Evolutionary conservation across 306 rosid species (phyloP), one percentile per base, ranked within the genome.

Genomic region (Castanea crenata): DNA sequence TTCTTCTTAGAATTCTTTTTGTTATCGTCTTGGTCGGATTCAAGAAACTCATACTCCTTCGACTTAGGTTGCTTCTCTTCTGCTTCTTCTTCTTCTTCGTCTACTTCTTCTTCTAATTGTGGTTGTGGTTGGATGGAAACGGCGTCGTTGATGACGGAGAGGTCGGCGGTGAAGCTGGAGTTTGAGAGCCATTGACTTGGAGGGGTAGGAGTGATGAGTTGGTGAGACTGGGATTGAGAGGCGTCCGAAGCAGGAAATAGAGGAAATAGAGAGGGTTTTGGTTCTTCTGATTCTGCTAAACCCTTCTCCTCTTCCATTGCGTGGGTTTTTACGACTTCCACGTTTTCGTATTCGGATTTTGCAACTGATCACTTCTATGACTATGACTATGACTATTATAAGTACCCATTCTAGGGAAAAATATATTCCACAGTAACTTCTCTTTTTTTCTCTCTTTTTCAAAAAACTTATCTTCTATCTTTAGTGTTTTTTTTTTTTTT

Each of bases 111-210:
- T 23, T 67, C 88, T 25, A 68, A 61, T 27, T 55, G 79, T 12
- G 80, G 23, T 19, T 59, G 58, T 3, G 21, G 51, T 83, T 76
- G 82, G 19, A 77, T 62, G 18, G 81, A 74, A 68, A 85, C 80
- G 70, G 79, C 83, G 35, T 85, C 84, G 84, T 78, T 64, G 72
- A 94, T 83, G 81, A 86, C 51, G 73, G 97, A 77, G 44, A 88
- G 56, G 75, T 91, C 85, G 81, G 92, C 35, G 78, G 90, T 92
- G 96, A 95, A 95, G 90, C 99, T 92, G 69, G 98, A 78, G 81
- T 91, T 93, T 83, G 31, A 5, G 80, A 93, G 96, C 97, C 97
- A 93, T 21, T 84, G 96, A 12, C 12, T 8, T 0, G 46, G 96
- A 82, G 23, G 55, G 79, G 9, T 21, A 65, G 70, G 57, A n/a